Evolutionary conservation across 2,329 filamentous ascomycete species (phyloP).

Genomic region (Pseudogymnoascus sp.): DNA sequence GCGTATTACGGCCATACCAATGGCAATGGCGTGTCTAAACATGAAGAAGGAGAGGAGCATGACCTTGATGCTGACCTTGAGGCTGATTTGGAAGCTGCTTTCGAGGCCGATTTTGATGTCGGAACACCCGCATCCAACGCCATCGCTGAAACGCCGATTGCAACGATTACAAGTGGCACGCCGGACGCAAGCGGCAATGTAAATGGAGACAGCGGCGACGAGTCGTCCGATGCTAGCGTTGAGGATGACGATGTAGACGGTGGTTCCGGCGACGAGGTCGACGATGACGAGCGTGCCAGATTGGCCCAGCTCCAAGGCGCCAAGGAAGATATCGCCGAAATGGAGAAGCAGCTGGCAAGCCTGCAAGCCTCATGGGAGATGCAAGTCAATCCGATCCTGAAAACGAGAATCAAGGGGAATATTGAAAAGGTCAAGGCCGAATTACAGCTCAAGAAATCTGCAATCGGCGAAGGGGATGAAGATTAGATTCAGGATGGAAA

Average conservation of each 20-base stretch:
- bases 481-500: slow-evolving; percentile 14
- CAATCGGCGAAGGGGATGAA: slow-evolving; percentile 27
- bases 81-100: slow-evolving; percentile 30
- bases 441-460: slow-evolving; percentile 42
- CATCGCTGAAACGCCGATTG: slow-evolving; percentile 18
- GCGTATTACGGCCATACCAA: slow-evolving; percentile 24
- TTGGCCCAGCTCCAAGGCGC: slow-evolving; percentile 38
- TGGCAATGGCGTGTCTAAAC: slow-evolving; percentile 15
- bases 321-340: slow-evolving; percentile 44
- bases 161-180: slow-evolving; percentile 20
- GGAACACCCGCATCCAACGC: slow-evolving; percentile 27
- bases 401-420: slow-evolving; percentile 38
- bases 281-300: slow-evolving; percentile 42
- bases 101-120: slow-evolving; percentile 28
- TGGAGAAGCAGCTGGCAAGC: slow-evolving; percentile 40
- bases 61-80: slow-evolving; percentile 11
- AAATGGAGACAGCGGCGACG: slow-evolving; percentile 30
- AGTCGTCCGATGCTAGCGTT: slow-evolving; percentile 35
- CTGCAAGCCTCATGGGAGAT: slow-evolving; percentile 34
- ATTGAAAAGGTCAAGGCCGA: slow-evolving; percentile 43
- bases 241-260: slow-evolving; percentile 35
- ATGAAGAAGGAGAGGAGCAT: slow-evolving; percentile 22
- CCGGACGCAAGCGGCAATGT: slow-evolving; percentile 11
- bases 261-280: slow-evolving; percentile 34
- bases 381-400: slow-evolving; percentile 39